phyloP scores from a whole-genome alignment of 1,284 basidiomycete species.

The Hypsizygus ulmarius region DNA sequence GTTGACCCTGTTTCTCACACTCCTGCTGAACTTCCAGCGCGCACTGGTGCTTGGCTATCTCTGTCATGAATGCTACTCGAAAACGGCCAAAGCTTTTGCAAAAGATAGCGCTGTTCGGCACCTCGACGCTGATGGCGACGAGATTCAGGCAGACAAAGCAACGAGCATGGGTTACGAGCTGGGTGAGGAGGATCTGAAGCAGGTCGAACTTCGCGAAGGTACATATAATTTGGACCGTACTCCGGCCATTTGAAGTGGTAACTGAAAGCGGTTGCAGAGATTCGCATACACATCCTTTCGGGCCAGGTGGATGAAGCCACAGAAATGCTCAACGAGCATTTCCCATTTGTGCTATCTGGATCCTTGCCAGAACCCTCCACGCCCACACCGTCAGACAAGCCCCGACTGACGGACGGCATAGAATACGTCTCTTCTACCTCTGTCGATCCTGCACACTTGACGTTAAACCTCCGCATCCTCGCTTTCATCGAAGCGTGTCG shows the following conservation, averaged over 20 bases:
- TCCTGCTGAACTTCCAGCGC: constrained; percentile 41
- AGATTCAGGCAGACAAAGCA: constrained; percentile 38
- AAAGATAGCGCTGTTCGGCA: constrained; percentile 59
- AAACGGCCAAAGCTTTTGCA: constrained; percentile 70
- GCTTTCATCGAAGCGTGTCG: constrained; percentile 82
- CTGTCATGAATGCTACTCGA: constrained; percentile 68
- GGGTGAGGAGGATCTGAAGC: constrained; percentile 42
- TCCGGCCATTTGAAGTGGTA: too few species aligned
- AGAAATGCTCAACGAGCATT: constrained; percentile 60
- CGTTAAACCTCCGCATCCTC: constrained; percentile 80
- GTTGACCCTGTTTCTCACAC: not conserved
- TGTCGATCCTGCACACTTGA: constrained; percentile 68
- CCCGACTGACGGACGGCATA: constrained; percentile 24
- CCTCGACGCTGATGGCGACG: constrained; percentile 68
- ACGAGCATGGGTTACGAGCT: constrained; percentile 28
- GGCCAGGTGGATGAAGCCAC: constrained; percentile 72
- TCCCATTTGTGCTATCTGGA: constrained; percentile 62
- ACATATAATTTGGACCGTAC: constrained; percentile 1
- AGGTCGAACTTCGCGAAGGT: constrained; percentile 60
- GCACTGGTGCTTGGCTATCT: constrained; percentile 82
- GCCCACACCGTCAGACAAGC: constrained; percentile 5
- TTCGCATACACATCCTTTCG: constrained; percentile 60
- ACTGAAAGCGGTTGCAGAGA: constrained; percentile 46
- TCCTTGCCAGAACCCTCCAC: constrained; percentile 12
- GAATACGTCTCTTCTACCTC: constrained; percentile 58